Evolutionary conservation across 495 filamentous ascomycete species (phyloP).

Genomic region (Sabuloglossum arenarium): DNA sequence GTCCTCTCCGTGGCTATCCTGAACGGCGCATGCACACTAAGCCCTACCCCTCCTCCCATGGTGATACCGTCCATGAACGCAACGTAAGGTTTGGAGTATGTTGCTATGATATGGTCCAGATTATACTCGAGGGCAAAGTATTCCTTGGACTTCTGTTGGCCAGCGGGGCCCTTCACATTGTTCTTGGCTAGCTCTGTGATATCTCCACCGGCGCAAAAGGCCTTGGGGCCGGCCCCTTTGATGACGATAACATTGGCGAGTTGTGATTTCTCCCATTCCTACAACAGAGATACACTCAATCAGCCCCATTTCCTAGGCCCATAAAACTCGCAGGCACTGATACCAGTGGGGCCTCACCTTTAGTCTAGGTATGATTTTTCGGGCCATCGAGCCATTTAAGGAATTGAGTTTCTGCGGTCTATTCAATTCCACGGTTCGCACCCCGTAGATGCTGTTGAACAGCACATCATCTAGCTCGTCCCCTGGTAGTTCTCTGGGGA

Average conservation of each 20-base stretch:
- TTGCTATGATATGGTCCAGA: constrained; percentile 89
- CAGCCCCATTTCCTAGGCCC: not conserved
- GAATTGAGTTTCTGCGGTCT: constrained; percentile 77
- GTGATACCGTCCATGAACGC: constrained; percentile 96
- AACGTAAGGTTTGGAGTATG: constrained; percentile 78
- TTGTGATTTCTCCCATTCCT: constrained; percentile 87
- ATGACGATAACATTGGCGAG: constrained; percentile 84
- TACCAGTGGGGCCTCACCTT: constrained; percentile 23
- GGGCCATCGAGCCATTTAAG: constrained; percentile 78
- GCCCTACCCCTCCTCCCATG: constrained; percentile 92
- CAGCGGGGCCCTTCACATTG: constrained; percentile 45
- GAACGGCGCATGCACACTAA: constrained; percentile 88
- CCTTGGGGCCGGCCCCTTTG: constrained; percentile 63
- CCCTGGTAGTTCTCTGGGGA: constrained; percentile 11
- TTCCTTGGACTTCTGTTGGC: constrained; percentile 44
- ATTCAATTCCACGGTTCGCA: constrained; percentile 88
- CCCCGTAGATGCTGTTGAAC: constrained; percentile 68
- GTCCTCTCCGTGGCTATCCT: constrained; percentile 91
- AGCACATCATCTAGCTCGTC: constrained; percentile 83
- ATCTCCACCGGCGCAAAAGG: constrained; percentile 88
- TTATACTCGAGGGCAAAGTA: constrained; percentile 89
- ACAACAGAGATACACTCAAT: not conserved
- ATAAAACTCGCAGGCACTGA: not conserved
- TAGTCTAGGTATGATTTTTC: constrained; percentile 73
- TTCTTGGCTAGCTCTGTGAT: constrained; percentile 52